These are phyloP conservation scores for Ganoderma boninense DNA, from an alignment of 1,284 basidiomycete species.

Conservation along the genomic window DNA sequence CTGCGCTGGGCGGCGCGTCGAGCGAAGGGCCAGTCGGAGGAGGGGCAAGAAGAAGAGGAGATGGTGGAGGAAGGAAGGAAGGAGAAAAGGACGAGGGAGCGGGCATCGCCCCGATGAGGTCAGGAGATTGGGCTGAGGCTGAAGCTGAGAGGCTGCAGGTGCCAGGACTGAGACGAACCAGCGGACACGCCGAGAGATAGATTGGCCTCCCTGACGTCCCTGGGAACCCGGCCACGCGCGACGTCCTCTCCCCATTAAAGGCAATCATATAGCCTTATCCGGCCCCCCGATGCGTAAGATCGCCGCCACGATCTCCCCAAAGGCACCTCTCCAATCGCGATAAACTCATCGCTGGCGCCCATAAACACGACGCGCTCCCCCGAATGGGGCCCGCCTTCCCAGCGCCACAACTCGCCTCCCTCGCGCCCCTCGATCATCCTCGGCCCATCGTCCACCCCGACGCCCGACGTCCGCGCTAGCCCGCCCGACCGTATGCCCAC, in stretches of 20 bases:
- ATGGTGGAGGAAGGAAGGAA: constrained; percentile 18
- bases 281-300: constrained; percentile 10
- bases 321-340: background rate
- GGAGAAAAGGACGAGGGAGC: constrained; percentile 10
- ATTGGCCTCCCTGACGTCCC: constrained; percentile 30
- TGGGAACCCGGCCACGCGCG: constrained; percentile 23
- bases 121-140: constrained; percentile 11
- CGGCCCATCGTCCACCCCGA: background rate
- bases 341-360: background rate
- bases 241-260: constrained; percentile 15
- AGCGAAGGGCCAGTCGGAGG: constrained; percentile 1
- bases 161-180: background rate
- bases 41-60: constrained; percentile 1
- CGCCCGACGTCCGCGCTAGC: background rate
- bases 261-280: constrained; percentile 29
- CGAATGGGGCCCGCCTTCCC: background rate
- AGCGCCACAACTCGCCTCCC: background rate
- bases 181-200: constrained; percentile 28
- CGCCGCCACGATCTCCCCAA: constrained; percentile 18
- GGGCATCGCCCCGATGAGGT: constrained; percentile 17
- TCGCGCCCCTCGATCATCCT: background rate
- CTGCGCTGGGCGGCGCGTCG: constrained; percentile 22
- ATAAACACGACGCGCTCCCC: background rate
- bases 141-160: constrained; percentile 8
- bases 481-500: background rate